Conservation (phyloP, 2,329 filamentous ascomycete species). For the Nothopassalora personata region DNA sequence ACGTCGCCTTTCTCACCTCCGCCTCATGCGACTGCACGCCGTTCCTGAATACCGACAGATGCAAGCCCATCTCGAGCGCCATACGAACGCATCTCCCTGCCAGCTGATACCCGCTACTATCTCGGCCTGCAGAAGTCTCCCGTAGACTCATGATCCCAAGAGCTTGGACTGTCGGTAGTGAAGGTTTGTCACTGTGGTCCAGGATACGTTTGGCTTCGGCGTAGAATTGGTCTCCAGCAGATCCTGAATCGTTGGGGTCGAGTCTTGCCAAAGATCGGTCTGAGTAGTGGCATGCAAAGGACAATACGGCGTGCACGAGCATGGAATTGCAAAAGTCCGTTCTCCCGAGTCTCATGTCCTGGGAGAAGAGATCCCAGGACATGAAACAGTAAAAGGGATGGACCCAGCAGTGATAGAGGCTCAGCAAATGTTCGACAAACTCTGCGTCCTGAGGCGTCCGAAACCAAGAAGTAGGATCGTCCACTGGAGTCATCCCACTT, state of each 20-base stretch:
- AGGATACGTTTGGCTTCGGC: constrained; percentile 61
- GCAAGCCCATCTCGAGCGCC: constrained; percentile 66
- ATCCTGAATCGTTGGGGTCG: constrained; percentile 57
- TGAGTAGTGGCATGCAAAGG: constrained; percentile 43
- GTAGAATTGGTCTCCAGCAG: constrained; percentile 70
- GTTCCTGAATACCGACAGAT: constrained; percentile 42
- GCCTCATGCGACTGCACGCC: constrained; percentile 39
- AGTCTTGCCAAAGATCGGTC: constrained; percentile 58
- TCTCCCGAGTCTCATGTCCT: constrained; percentile 57
- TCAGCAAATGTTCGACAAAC: constrained; percentile 33
- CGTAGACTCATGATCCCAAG: constrained; percentile 70
- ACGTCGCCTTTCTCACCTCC: constrained; percentile 48
- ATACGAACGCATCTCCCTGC: constrained; percentile 67
- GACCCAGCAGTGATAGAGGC: constrained; percentile 50
- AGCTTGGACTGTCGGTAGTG: constrained; percentile 66
- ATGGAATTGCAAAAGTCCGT: constrained; percentile 60
- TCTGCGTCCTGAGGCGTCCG: constrained; percentile 30
- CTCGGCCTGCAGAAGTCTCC: constrained; percentile 62
- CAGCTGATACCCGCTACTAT: constrained; percentile 68
- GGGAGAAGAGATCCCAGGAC: constrained; percentile 64
- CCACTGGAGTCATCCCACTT: constrained; percentile 1
- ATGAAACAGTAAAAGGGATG: constrained; percentile 70
- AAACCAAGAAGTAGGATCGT: constrained; percentile 26
- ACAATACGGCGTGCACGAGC: constrained; percentile 33
- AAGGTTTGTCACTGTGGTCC: constrained; percentile 53